Evolutionary conservation across 208 protist genomes (phyloP).

Genomic region (Leishmania arabica): DNA sequence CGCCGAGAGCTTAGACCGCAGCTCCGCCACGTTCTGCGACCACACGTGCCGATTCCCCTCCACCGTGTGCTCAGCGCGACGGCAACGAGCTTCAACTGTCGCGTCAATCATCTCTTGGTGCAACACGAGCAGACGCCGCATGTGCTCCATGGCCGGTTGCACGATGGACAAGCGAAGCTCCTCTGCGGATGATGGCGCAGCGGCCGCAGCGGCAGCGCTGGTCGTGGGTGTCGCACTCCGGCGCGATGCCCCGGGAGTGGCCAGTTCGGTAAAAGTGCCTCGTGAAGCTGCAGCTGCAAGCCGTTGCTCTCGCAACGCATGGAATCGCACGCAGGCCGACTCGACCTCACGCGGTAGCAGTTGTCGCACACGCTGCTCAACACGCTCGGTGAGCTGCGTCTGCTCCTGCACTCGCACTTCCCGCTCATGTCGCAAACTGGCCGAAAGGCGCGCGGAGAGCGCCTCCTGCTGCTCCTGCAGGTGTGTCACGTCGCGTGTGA

Average conservation of each 20-base stretch:
- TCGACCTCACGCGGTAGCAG: constrained; percentile 32
- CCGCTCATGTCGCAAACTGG: constrained; percentile 11
- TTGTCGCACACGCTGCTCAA: constrained; percentile 24
- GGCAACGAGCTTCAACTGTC: constrained; percentile 69
- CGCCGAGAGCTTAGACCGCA: constrained; percentile 49
- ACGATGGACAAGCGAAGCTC: constrained; percentile 47
- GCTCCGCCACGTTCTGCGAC: constrained; percentile 57
- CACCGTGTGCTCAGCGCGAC: constrained; percentile 40
- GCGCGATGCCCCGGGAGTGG: neutral
- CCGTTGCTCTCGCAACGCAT: constrained; percentile 30
- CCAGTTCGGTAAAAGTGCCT: neutral
- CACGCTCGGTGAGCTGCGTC: constrained; percentile 7
- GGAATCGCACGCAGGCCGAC: constrained; percentile 29
- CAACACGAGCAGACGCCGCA: constrained; percentile 66
- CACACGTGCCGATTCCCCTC: constrained; percentile 39
- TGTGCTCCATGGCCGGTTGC: constrained; percentile 66
- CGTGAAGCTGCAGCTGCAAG: neutral
- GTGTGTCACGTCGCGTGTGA: constrained; percentile 26
- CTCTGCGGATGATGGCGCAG: constrained; percentile 13
- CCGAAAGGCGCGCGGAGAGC: constrained; percentile 3
- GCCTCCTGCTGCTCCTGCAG: constrained; percentile 28
- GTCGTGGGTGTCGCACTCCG: neutral
- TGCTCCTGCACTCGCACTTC: constrained; percentile 30
- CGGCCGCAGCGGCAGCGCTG: neutral
- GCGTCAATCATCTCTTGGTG: constrained; percentile 77